Evolutionary conservation across 768 basidiomycete genomes (phyloP), one percentile per base, ranked within the genome.

Genomic region (Suillus plorans): DNA sequence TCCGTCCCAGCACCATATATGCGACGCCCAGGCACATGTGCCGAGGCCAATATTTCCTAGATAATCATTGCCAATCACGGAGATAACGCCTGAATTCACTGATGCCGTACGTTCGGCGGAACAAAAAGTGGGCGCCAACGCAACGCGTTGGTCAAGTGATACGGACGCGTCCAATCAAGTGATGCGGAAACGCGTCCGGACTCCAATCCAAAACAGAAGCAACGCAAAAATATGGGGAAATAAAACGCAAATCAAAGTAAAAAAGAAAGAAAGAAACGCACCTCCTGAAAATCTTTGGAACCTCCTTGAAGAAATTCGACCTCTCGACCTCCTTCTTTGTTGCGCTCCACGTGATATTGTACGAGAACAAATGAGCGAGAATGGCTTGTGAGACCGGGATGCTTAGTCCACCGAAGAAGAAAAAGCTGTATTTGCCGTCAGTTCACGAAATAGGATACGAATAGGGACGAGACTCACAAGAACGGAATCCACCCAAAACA

Each of bases 301-400:
- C 87, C 75, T 97, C 94, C 63, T 90, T 85, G 85, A 91, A 95
- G 81, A 97, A 95, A 73, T 95, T 95, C 6, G 90, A 92, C 57
- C 86, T 83, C 76, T 95, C 89, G 47, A 95, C 92, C 76, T 92
- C 91, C 84, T 94, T 95, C 69, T 85, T 82, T 7, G 86, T 88
- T 39, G 86, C 81, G 5, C 80, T 79, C 87, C 86, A 88, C 14
- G 75, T 77, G 71, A 85, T 82, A 71, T 88, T 81, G 68, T 85
- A 88, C 42, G 85, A 84, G 71, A 86, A 82, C 22, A 87, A 36
- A 72, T 88, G 86, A 1, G 84, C 81, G 52, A 84, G 76, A 49
- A 88, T 79, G 4, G 87, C 85, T 39, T 81, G 74, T 1, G 81
- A 78, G 66, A 87, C 77, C 45, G 86, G 86, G 63, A 85, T 80